Base-by-base conservation (phyloP, 176 grass and related monocot species). In the Aegilops longissima region DNA sequence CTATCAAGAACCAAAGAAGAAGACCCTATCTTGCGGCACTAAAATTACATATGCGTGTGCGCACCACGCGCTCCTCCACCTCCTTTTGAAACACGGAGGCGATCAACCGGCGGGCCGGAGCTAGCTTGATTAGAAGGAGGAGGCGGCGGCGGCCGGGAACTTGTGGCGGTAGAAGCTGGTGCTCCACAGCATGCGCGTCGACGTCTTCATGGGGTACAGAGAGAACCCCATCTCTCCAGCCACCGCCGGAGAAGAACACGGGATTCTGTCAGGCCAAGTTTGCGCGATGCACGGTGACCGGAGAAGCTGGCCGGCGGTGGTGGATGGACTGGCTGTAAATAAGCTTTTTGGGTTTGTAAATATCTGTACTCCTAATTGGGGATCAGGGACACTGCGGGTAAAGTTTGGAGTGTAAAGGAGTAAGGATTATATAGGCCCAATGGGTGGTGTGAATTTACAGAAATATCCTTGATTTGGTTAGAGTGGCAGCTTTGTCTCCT, bases 131-230 rank as follows among this genome's bases (percentile, higher is more conserved):
- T 54, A 95, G 87, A 77, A 86, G 56, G 78, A 0, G 70, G 25
- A 58, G 73, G 87, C 79, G 79, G 78, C 66, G 81, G 83, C 73
- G 78, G 88, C 82, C 39, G 85, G 83, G 65, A 87, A 90, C 90
- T 95, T 95, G 47, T 95, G 93, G 80, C 93, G 93, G 86, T 94
- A 98, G 90, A 98, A 98, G 66, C 93, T 95, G 86, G 93, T 92
- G 84, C 93, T 95, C 93, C 93, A 98, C 36, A 93, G 91, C 83
- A 91, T 83, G 79, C 93, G 86, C 13, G 96, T 98, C 33, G 96
- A 95, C 61, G 90, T 90, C 78, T 90, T 98, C 88, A 95, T 94
- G 76, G 90, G 93, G 88, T 89, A 84, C 82, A 96, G 61, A 38
- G 90, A 87, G 69, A 90, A 87, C 70, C 88, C 90, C 93, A 95